These are phyloP conservation scores for Aspergillus sp. DNA, from an alignment of 2,329 filamentous ascomycete species.

Conservation along the genomic window DNA sequence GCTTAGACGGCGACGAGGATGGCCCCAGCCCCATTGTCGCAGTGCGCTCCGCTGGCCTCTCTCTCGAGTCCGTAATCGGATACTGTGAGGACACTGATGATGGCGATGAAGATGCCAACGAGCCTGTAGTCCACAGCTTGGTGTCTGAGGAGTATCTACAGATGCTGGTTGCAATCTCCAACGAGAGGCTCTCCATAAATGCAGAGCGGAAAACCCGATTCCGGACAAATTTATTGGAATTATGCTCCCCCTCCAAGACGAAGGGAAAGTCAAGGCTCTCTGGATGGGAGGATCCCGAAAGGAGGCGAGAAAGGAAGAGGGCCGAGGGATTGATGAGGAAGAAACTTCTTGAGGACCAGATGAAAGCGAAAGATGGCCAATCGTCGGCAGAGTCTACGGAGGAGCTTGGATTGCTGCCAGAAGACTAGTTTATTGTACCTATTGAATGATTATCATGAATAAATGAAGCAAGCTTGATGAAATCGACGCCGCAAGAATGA, in stretches of 20 bases:
- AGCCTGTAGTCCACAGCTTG: constrained; percentile 48
- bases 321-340: constrained; percentile 41
- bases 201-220: constrained; percentile 41
- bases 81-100: constrained; percentile 35
- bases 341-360: constrained; percentile 20
- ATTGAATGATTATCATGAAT: not conserved
- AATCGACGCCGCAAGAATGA: not conserved
- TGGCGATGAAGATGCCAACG: constrained; percentile 32
- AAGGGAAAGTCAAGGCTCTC: constrained; percentile 21
- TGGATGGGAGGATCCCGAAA: constrained; percentile 40
- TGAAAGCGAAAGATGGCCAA: constrained; percentile 3
- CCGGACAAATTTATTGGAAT: constrained; percentile 25
- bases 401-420: not conserved
- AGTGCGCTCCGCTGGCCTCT: constrained; percentile 77
- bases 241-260: constrained; percentile 16
- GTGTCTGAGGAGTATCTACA: constrained; percentile 68
- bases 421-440: not conserved
- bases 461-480: not conserved
- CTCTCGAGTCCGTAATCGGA: constrained; percentile 79
- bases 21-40: constrained; percentile 72
- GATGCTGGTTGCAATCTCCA: constrained; percentile 67
- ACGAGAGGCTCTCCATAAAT: constrained; percentile 55
- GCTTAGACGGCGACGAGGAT: constrained; percentile 37
- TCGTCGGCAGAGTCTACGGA: not conserved
- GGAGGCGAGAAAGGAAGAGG: constrained; percentile 39